Evolutionary conservation across 768 basidiomycete species (phyloP), one percentile per base, ranked within the genome.

Genomic region (Tephrocybe sp.): DNA sequence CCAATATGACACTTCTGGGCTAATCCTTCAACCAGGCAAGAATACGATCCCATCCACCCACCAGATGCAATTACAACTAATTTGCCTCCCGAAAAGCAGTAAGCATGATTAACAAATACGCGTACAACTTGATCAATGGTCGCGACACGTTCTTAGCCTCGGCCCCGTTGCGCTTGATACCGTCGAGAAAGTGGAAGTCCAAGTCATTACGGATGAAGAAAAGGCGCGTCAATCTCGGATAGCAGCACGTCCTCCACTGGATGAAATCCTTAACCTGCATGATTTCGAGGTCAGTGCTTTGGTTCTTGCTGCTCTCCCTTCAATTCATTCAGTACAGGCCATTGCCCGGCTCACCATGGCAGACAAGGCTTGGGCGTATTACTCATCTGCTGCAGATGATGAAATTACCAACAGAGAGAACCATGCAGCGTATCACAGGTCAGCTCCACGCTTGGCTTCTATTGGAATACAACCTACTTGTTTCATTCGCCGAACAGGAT

Each of bases 331-430:
- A 24, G 33, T n/a, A 21, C 49, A 92, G 90, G 79, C 88, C 15
- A 84, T 98, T 45, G 94, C 92, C 8, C 87, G 79, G 65, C 73
- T 74, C 58, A 85, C 90, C 10, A 84, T 98, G 74, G 70, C 83
- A 1, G 84, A 87, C 27, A 91, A 91, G 64, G 91, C 91, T 0
- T 97, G 94, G 94, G 94, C 94, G 4, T 94, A 94, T 65, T 94
- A 97, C 61, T 92, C 89, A 1, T 94, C 91, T n/a, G 94, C 93
- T 15, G 85, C 95, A 6, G 95, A 97, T 63, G 94, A 97, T 58
- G 93, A 97, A 67, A 91, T 94, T 38, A 94, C 92, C 24, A 73
- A 79, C 52, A 77, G 93, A 42, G 93, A 95, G 66, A 97, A 97
- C 59, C 91, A 91, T 53, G 77, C 84, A 44, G 94, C 94, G 2